Conservation (phyloP, 2,329 filamentous ascomycete species). For the Neodidymelliopsis sp. region DNA sequence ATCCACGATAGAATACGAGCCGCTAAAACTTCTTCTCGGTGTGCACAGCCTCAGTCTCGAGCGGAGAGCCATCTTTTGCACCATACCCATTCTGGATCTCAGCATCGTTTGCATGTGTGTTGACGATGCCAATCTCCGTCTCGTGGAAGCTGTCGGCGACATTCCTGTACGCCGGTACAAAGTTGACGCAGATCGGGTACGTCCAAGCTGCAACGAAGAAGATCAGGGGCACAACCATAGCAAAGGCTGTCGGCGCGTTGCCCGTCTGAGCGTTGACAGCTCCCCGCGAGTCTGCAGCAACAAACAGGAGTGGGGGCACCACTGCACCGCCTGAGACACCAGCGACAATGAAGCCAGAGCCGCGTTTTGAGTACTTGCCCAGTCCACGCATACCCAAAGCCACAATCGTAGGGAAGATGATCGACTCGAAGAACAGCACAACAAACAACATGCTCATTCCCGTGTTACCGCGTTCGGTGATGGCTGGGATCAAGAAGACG, state of each 20-base stretch:
- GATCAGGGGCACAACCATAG: constrained; percentile 71
- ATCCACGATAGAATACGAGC: no score
- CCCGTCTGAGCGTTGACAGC: constrained; percentile 23
- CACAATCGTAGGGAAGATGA: constrained; percentile 83
- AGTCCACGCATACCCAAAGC: constrained; percentile 79
- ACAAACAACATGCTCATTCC: constrained; percentile 70
- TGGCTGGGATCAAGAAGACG: constrained; percentile 63
- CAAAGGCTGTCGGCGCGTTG: constrained; percentile 60
- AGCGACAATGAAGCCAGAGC: constrained; percentile 74
- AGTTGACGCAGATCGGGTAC: constrained; percentile 64
- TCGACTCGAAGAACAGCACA: constrained; percentile 82
- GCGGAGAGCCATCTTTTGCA: constrained; percentile 23
- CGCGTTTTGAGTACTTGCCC: constrained; percentile 78
- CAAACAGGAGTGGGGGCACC: constrained; percentile 75
- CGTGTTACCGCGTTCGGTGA: constrained; percentile 59
- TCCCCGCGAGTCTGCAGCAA: constrained; percentile 69
- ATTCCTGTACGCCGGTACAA: constrained; percentile 67
- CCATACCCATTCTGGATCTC: constrained; percentile 25
- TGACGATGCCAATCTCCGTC: constrained; percentile 55
- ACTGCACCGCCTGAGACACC: constrained; percentile 76
- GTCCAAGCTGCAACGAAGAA: constrained; percentile 58
- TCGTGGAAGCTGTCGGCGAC: constrained; percentile 65
- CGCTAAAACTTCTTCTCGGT: constrained; percentile 19
- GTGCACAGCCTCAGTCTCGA: constrained; percentile 23
- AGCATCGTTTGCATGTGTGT: constrained; percentile 43